A percentile compares a stretch with the other conserved stretches of the same genome.
Evolutionary conservation across 345 rosid genomes (phyloP).

Genomic region (Eutrema japonicum): DNA sequence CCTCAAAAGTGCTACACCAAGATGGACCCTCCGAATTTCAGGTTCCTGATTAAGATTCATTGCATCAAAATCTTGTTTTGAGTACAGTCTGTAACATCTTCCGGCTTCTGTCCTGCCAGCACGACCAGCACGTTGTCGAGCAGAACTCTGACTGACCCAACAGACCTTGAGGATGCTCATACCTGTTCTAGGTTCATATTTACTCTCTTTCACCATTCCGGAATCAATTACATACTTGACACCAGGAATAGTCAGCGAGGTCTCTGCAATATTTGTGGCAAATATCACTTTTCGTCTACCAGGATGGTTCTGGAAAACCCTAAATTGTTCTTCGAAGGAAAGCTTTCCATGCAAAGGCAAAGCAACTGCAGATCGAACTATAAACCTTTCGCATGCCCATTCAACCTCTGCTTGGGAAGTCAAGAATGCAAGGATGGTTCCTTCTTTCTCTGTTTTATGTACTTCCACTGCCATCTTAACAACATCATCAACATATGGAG

Average conservation of each 20-base stretch:
- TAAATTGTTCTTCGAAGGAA: conserved; percentile 66
- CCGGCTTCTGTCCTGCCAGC: conserved; percentile 97
- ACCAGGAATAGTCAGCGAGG: conserved; percentile 93
- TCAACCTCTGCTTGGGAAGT: conserved; percentile 93
- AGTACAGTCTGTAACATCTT: conserved; percentile 78
- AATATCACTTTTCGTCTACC: conserved; percentile 88
- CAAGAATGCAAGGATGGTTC: conserved; percentile 85
- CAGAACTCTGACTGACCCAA: conserved; percentile 80
- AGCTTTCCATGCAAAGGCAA: conserved; percentile 92
- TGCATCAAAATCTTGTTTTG: conserved; percentile 54
- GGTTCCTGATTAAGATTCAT: conserved; percentile 78
- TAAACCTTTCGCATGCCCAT: conserved; percentile 85
- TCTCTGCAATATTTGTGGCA: conserved; percentile 95
- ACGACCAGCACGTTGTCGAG: conserved; percentile 93
- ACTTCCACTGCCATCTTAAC: conserved; percentile 62
- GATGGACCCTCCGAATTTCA: conserved; percentile 89
- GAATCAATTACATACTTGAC: conserved; percentile 88
- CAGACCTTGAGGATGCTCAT: conserved; percentile 84
- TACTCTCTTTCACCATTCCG: conserved; percentile 84
- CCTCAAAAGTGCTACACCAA: conserved; percentile 84
- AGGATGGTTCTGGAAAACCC: conserved; percentile 60
- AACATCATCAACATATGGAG: conserved; percentile 68
- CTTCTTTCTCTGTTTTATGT: conserved; percentile 67
- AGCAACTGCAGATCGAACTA: conserved; percentile 58
- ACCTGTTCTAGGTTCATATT: conserved; percentile 73